Percentiles rank a stretch among this genome's conserved stretches.
Conservation (phyloP, 305 asterid species). For the Withania somnifera region DNA sequence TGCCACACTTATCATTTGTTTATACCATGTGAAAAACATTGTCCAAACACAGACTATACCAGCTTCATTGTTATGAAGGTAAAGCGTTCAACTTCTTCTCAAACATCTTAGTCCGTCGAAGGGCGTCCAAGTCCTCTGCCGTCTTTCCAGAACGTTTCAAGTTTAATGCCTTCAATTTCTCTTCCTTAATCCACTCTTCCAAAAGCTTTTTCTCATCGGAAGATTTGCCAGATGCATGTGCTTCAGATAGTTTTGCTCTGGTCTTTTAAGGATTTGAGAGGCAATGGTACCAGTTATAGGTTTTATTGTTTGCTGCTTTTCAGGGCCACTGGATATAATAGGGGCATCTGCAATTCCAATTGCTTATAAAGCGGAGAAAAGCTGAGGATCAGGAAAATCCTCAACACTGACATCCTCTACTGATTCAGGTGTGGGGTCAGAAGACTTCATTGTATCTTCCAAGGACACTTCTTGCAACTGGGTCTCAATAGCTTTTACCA, state of each 20-base stretch:
- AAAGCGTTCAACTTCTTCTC: constrained; percentile 77
- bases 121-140: constrained; percentile 79
- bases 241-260: constrained; percentile 18
- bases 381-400: constrained; percentile 96
- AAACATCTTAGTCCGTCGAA: constrained; percentile 60
- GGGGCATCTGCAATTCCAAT: constrained; percentile 49
- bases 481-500: constrained; percentile 77
- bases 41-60: neutral
- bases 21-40: neutral
- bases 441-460: constrained; percentile 19
- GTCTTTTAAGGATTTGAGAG: constrained; percentile 21
- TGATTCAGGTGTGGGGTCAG: constrained; percentile 23
- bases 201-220: constrained; percentile 45
- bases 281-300: constrained; percentile 4
- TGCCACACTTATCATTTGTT: neutral
- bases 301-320: constrained; percentile 21
- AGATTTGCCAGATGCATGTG: constrained; percentile 14
- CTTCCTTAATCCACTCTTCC: constrained; percentile 55
- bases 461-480: constrained; percentile 54
- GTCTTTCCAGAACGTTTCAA: constrained; percentile 85
- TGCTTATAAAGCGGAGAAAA: constrained; percentile 73
- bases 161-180: constrained; percentile 73
- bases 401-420: constrained; percentile 48
- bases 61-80: constrained; percentile 15
- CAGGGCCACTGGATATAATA: constrained; percentile 17